These are phyloP conservation scores for Trichosanthes truncata DNA, from an alignment of 306 rosid species.

Conservation along the genomic window DNA sequence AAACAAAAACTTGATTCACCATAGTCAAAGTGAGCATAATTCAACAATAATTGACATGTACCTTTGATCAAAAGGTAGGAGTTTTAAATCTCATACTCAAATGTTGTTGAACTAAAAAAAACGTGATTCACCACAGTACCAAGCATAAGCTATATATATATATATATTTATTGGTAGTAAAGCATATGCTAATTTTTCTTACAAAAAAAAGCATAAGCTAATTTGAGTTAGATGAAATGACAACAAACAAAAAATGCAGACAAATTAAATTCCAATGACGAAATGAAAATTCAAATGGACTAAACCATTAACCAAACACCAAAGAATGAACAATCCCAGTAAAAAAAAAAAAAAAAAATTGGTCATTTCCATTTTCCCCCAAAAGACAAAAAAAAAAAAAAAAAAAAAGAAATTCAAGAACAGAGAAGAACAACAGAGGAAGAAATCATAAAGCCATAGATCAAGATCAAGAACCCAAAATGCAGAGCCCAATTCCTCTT, in stretches of 20 bases:
- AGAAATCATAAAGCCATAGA: constrained; percentile 64
- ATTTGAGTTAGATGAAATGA: background rate
- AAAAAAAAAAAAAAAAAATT: no score
- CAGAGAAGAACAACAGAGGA: constrained; percentile 87
- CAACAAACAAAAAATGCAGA: background rate
- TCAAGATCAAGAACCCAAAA: constrained; percentile 69
- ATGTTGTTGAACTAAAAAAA: no score
- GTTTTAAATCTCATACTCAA: no score
- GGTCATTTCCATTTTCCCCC: background rate
- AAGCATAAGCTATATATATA: no score
- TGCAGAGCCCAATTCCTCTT: constrained; percentile 96
- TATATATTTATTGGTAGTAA: no score
- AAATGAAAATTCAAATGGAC: background rate
- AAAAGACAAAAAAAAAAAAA: no score
- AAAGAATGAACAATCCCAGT: background rate
- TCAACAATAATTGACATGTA: no score
- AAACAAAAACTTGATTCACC: no score
- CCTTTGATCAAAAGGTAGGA: no score
- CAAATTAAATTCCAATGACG: background rate
- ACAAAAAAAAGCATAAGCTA: background rate
- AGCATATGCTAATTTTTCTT: no score
- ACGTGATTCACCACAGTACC: background rate
- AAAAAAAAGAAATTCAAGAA: constrained; percentile 15
- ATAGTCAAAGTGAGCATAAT: no score
- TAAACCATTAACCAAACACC: background rate